phyloP scores from a whole-genome alignment of 2,329 filamentous ascomycete species.

The Elsinoe ampelina region DNA sequence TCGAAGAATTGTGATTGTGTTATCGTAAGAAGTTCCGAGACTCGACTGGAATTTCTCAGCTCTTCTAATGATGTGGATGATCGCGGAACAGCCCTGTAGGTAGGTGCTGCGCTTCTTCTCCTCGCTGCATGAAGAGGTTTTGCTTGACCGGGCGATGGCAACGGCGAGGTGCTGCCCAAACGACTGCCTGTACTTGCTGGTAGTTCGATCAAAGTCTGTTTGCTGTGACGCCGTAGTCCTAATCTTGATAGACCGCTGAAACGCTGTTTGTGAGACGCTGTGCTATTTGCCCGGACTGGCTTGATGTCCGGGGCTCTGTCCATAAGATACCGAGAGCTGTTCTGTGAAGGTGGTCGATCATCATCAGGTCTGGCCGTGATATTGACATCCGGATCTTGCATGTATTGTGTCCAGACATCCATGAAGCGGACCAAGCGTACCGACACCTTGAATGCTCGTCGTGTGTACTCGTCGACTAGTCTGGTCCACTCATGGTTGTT shows the following conservation, averaged over 20 bases:
- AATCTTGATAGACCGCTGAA: not conserved
- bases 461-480: constrained; percentile 82
- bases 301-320: not conserved
- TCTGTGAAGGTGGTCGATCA: constrained; percentile 8
- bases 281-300: not conserved
- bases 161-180: not conserved
- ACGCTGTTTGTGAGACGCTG: not conserved
- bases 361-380: not conserved
- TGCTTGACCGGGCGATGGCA: not conserved
- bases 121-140: not conserved
- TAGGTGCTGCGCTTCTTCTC: not conserved
- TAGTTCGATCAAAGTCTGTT: not conserved
- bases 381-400: not conserved
- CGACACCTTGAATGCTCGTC: constrained; percentile 91
- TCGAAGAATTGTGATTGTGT: constrained; percentile 85
- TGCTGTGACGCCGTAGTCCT: not conserved
- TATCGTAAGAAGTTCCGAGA: constrained; percentile 69
- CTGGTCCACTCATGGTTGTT: constrained; percentile 56
- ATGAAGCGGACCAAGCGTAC: constrained; percentile 82
- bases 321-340: not conserved
- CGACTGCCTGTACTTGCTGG: not conserved
- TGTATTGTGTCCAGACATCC: constrained; percentile 61
- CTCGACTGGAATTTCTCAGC: constrained; percentile 46
- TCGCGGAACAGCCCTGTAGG: not conserved
- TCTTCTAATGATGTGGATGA: not conserved